phyloP scores from a whole-genome alignment of 2,329 filamentous ascomycete species.

The Fusarium nematophilum region DNA sequence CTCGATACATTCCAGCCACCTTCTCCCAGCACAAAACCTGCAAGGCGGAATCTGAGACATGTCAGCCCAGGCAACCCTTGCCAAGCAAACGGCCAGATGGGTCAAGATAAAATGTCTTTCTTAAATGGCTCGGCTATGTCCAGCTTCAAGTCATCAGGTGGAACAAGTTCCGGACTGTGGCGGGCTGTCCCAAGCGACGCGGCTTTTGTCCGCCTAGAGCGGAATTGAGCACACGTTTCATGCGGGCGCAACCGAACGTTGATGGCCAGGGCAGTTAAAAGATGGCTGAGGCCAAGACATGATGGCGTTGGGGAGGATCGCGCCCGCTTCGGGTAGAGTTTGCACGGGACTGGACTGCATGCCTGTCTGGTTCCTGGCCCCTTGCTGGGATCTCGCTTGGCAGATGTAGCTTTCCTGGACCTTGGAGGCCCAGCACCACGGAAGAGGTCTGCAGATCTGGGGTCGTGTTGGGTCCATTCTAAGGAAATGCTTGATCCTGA shows the following conservation, averaged over 20 bases:
- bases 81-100: conserved; percentile 6
- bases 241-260: not conserved
- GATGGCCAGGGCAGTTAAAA: conserved; percentile 1
- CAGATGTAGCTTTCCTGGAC: no score
- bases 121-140: not conserved
- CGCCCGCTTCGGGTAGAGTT: no score
- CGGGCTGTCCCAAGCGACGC: not conserved
- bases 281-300: not conserved
- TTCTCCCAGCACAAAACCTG: not conserved
- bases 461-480: no score
- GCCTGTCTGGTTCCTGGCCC: not conserved
- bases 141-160: not conserved
- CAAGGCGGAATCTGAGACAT: not conserved
- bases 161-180: not conserved
- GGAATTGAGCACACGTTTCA: not conserved
- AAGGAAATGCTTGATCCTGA: no score
- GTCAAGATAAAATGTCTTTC: not conserved
- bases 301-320: conserved; percentile 18
- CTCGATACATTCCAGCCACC: conserved; percentile 15
- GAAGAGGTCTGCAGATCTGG: no score
- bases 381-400: no score
- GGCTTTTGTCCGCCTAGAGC: not conserved
- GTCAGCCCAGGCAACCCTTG: not conserved
- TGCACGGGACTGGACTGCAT: no score
- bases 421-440: no score